Evolutionary conservation across 768 basidiomycete species (phyloP), one percentile per base, ranked within the genome.

Genomic region (Leucocoprinus leucothites): DNA sequence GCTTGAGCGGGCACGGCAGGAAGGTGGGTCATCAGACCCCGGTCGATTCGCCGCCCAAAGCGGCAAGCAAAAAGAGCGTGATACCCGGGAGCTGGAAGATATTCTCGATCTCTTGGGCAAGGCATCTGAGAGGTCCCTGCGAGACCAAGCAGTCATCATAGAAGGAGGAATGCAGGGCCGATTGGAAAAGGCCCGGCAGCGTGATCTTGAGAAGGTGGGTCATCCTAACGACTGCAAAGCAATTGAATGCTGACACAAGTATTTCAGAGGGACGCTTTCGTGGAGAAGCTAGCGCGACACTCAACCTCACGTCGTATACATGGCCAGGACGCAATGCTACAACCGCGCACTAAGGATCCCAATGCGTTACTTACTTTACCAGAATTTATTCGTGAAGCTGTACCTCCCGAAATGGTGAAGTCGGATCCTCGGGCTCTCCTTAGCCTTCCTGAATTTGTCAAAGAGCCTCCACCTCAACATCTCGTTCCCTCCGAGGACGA

Each of bases 301-400:
- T 89, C 91, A 0, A 75, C 78, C 44, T 80, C 84, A 1, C 85
- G 94, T 19, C 80, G 94, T 52, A 71, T 95, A 35, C 85, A 86
- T 51, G 77, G 80, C 13, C 94, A 97, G 68, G 94, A 96, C 61
- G 89, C 91, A 6, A 68, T 80, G 2, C 77, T 84, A 41, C 74
- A 74, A 34, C 62, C 68, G 7, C 65, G 68, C 61, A 68, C 62
- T 44, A 81, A 72, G 60, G 78, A 82, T 59, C 82, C 81, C 18
- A 68, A 79, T 44, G 78, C 80, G 1, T 67, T 82, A 52, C 71
- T 86, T 26, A 79, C 77, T 5, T 70, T 86, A 13, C 82, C 82
- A 1, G 83, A 85, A 67, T 87, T 86, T 61, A 84, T 87, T 54
- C 75, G 78, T 14, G 84, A 87, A 65, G 57, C 77, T 3, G 61